Percentiles rank a stretch among this genome's conserved stretches.
These are phyloP conservation scores for Cytospora chrysosperma DNA, from an alignment of 2,329 filamentous ascomycete species.

Conservation along the genomic window DNA sequence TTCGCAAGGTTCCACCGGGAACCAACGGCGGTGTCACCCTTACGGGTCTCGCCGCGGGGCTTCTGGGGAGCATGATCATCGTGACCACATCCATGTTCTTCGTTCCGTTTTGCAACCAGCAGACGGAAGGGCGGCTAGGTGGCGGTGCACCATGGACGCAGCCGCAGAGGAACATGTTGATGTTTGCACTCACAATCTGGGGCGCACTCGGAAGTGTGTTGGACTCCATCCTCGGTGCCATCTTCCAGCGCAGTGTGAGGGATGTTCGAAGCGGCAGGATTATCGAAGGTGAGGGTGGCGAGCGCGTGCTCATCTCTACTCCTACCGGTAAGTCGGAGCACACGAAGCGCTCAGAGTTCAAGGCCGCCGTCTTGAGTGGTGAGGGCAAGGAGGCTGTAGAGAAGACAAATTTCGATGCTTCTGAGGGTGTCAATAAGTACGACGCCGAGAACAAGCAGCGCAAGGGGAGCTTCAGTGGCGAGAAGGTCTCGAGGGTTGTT, in stretches of 20 bases:
- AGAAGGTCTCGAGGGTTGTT: slow-evolving; percentile 60
- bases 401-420: slow-evolving; percentile 35
- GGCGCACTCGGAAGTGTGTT: slow-evolving; percentile 78
- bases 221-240: slow-evolving; percentile 82
- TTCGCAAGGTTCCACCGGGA: slow-evolving; percentile 79
- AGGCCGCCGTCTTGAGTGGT: slow-evolving; percentile 27
- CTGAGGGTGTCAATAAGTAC: slow-evolving; percentile 42
- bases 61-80: slow-evolving; percentile 72
- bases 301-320: slow-evolving; percentile 30
- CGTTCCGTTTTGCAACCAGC: slow-evolving; percentile 63
- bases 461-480: slow-evolving; percentile 52
- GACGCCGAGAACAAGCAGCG: slow-evolving; percentile 50
- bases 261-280: slow-evolving; percentile 84
- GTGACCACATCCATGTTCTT: slow-evolving; percentile 63
- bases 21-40: slow-evolving; percentile 91
- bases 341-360: slow-evolving; percentile 39
- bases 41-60: slow-evolving; percentile 69
- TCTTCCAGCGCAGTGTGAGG: slow-evolving; percentile 81
- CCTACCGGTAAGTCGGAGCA: slow-evolving; percentile 31
- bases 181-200: slow-evolving; percentile 64
- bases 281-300: slow-evolving; percentile 76
- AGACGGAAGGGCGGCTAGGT: slow-evolving; percentile 38
- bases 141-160: slow-evolving; percentile 51
- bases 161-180: slow-evolving; percentile 45
- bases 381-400: slow-evolving; percentile 42